A percentile compares a stretch with the other conserved stretches of the same genome.
Evolutionary conservation across 495 filamentous ascomycete species (phyloP).

Genomic region (Hypomontagnella monticulosa): DNA sequence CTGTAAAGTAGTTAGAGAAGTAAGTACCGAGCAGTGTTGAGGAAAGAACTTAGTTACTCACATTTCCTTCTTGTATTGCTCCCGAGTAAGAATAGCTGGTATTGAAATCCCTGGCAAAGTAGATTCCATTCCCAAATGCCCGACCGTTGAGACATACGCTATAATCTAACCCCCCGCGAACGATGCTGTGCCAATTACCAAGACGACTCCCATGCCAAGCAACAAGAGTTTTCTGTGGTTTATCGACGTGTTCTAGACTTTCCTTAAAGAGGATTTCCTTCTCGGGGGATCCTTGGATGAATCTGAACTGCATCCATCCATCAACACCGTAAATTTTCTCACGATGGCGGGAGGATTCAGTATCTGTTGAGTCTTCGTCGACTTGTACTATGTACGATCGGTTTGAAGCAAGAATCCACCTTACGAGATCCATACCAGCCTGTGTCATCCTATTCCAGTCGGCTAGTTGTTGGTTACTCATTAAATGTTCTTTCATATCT

Average conservation of each 20-base stretch:
- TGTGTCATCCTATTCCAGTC: slow-evolving; percentile 73
- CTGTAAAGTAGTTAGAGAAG: slow-evolving; percentile 17
- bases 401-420: slow-evolving; percentile 94
- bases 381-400: slow-evolving; percentile 85
- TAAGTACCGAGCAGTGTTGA: neutral
- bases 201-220: slow-evolving; percentile 70
- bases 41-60: too few relatives aligned
- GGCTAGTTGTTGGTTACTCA: slow-evolving; percentile 55
- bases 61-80: neutral
- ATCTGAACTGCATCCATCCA: slow-evolving; percentile 82
- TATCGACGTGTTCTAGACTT: slow-evolving; percentile 63
- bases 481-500: slow-evolving; percentile 70
- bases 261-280: slow-evolving; percentile 84
- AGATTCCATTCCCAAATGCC: slow-evolving; percentile 81
- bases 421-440: slow-evolving; percentile 72
- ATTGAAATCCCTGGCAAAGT: slow-evolving; percentile 69
- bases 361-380: slow-evolving; percentile 11
- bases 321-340: slow-evolving; percentile 72
- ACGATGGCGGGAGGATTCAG: slow-evolving; percentile 35
- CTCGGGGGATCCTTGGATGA: slow-evolving; percentile 89
- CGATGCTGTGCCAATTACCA: slow-evolving; percentile 89
- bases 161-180: slow-evolving; percentile 84
- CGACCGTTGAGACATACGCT: slow-evolving; percentile 69
- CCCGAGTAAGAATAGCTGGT: slow-evolving; percentile 67
- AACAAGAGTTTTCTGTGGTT: slow-evolving; percentile 31